Percentiles rank a stretch among this genome's conserved stretches.
These are phyloP conservation scores for Paramecium pentaurelia DNA, from an alignment of 73 alveolate species.

Conservation along the genomic window DNA sequence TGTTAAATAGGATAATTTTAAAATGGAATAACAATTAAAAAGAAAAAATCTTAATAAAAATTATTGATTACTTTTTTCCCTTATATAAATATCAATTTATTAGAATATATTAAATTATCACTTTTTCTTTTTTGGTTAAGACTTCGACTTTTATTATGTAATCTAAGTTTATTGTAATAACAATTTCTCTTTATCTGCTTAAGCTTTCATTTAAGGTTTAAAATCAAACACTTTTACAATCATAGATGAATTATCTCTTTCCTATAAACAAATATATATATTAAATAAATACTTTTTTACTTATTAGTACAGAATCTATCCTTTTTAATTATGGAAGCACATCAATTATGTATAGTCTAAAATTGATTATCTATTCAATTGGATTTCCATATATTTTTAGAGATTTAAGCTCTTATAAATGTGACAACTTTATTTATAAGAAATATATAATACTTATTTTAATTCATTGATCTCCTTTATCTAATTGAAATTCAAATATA, in stretches of 20 bases:
- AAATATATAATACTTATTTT: neutral
- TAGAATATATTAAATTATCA: neutral
- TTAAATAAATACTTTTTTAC: neutral
- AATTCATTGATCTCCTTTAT: slow-evolving; percentile 19
- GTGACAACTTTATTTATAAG: neutral
- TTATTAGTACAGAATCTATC: neutral
- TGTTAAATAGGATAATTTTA: neutral
- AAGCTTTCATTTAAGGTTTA: neutral
- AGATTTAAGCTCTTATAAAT: neutral
- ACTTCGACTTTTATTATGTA: neutral
- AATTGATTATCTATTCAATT: neutral
- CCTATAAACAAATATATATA: neutral
- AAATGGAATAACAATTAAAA: slow-evolving; percentile 25
- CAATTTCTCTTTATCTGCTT: neutral
- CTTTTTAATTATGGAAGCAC: neutral
- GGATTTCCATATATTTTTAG: slow-evolving; percentile 36
- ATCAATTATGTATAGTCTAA: slow-evolving; percentile 22
- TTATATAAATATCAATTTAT: neutral
- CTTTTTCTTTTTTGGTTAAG: slow-evolving; percentile 27
- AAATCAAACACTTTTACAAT: neutral
- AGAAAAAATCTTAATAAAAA: neutral
- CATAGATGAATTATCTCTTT: slow-evolving; percentile 39
- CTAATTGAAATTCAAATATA: neutral
- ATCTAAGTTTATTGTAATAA: neutral
- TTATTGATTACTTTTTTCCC: neutral